Evolutionary conservation across 2,329 filamentous ascomycete genomes (phyloP), one percentile per base, ranked within the genome.

Genomic region (Biscogniauxia mediterranea): DNA sequence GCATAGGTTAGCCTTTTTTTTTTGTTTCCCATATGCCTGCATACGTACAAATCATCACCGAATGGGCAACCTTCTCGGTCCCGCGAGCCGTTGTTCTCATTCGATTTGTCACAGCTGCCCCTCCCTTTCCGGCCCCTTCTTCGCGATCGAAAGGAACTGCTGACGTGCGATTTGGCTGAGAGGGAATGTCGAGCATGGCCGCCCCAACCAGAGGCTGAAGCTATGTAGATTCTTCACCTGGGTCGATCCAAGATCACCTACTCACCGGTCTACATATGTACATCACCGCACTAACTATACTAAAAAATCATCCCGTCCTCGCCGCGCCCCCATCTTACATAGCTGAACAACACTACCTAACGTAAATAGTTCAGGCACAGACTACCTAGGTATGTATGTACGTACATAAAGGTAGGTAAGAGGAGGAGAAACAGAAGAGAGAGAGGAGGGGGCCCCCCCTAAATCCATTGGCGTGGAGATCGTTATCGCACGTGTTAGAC

Each of bases 401-500:
- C n/a, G n/a, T n/a, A n/a, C 25, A 20, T 21, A 20, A 28, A 28
- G 21, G n/a, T 25, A 55, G 5, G n/a, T 8, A 55, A n/a, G 21
- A 19, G 28, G 49, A 49, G 23, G 38, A 20, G 49, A 51, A 32
- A 21, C 54, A 56, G 19, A 15, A 38, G 25, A 20, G 54, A 25
- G 51, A 32, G n/a, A n/a, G n/a, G n/a, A n/a, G n/a, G n/a, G n/a
- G n/a, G n/a, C 28, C 21, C 20, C 2, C 5, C 2, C 23, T 23
- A 3, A 51, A 42, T 55, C 56, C 54, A 57, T 28, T 52, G 57
- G 51, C 60, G 23, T 42, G 51, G 51, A 64, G 63, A 60, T 20
- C 46, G 54, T 46, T 57, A 50, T 61, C 64, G 26, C 52, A 66
- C 64, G 62, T 66, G 64, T 50, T 63, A 25, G 49, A 51, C 57